Evolutionary conservation across 1,284 basidiomycete species (phyloP).

Genomic region (Boletellus dicymbophilus): DNA sequence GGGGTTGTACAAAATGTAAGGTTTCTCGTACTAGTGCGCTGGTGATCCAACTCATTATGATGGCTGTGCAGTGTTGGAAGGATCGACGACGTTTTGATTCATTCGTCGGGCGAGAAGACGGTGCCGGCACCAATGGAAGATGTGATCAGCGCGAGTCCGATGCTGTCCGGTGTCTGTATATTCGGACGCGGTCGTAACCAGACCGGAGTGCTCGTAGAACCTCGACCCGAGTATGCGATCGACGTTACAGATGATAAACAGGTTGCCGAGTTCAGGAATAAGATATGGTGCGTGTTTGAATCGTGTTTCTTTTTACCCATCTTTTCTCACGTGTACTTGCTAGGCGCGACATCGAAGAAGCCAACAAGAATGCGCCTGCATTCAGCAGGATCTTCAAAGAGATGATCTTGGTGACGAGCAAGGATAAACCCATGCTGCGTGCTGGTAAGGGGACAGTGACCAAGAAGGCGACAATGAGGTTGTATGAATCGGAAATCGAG

Average conservation of each 20-base stretch:
- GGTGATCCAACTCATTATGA: background rate
- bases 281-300: slow-evolving; percentile 29
- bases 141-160: slow-evolving; percentile 6
- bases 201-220: slow-evolving; percentile 30
- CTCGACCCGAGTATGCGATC: slow-evolving; percentile 17
- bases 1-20: slow-evolving; percentile 39
- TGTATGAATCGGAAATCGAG: slow-evolving; percentile 31
- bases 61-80: slow-evolving; percentile 24
- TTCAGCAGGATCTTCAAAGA: slow-evolving; percentile 38
- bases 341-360: slow-evolving; percentile 33
- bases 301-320: background rate
- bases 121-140: slow-evolving; percentile 24
- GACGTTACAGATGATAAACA: slow-evolving; percentile 18
- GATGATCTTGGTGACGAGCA: slow-evolving; percentile 28
- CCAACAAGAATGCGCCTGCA: slow-evolving; percentile 32
- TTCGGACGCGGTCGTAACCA: slow-evolving; percentile 27
- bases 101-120: slow-evolving; percentile 25
- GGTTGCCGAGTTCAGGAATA: slow-evolving; percentile 25
- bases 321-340: too few relatives aligned
- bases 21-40: background rate
- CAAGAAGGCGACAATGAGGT: slow-evolving; percentile 25
- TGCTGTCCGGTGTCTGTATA: slow-evolving; percentile 20
- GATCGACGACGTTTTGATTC: slow-evolving; percentile 25
- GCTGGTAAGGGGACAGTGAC: slow-evolving; percentile 31
- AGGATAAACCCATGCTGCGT: slow-evolving; percentile 27